phyloP scores from a whole-genome alignment of 2,329 filamentous ascomycete genomes.

The Colletotrichum cereale region DNA sequence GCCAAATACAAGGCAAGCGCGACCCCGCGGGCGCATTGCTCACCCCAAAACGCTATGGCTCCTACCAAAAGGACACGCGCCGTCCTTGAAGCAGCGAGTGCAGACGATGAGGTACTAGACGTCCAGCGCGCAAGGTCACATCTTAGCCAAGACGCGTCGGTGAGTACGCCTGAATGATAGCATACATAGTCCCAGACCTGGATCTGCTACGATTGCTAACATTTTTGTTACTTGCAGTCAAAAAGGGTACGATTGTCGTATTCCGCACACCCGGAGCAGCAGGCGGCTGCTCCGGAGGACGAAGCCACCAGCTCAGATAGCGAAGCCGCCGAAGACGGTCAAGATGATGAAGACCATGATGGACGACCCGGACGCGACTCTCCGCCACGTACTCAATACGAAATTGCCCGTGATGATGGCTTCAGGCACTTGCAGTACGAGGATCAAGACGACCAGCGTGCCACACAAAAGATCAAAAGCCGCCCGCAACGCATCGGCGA shows the following conservation, averaged over 20 bases:
- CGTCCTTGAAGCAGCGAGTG: slow-evolving; percentile 46
- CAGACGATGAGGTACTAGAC: slow-evolving; percentile 50
- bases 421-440: slow-evolving; percentile 69
- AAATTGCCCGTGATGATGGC: slow-evolving; percentile 69
- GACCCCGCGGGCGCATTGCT: background rate
- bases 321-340: slow-evolving; percentile 46
- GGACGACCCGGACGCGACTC: slow-evolving; percentile 45
- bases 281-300: slow-evolving; percentile 32
- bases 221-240: slow-evolving; percentile 38
- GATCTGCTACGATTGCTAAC: background rate
- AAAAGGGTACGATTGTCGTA: slow-evolving; percentile 52
- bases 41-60: slow-evolving; percentile 43
- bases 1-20: slow-evolving; percentile 4
- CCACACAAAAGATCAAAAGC: slow-evolving; percentile 73
- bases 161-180: slow-evolving; percentile 46
- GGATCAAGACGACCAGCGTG: slow-evolving; percentile 71
- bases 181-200: background rate
- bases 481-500: slow-evolving; percentile 65
- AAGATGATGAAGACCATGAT: slow-evolving; percentile 48
- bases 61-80: slow-evolving; percentile 58
- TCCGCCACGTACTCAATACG: slow-evolving; percentile 71
- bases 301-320: slow-evolving; percentile 41
- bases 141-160: slow-evolving; percentile 53
- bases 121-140: slow-evolving; percentile 57
- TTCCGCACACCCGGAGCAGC: slow-evolving; percentile 41